Conservation (phyloP, 106 monocot genomes). For the Dendrobium huoshanense region DNA sequence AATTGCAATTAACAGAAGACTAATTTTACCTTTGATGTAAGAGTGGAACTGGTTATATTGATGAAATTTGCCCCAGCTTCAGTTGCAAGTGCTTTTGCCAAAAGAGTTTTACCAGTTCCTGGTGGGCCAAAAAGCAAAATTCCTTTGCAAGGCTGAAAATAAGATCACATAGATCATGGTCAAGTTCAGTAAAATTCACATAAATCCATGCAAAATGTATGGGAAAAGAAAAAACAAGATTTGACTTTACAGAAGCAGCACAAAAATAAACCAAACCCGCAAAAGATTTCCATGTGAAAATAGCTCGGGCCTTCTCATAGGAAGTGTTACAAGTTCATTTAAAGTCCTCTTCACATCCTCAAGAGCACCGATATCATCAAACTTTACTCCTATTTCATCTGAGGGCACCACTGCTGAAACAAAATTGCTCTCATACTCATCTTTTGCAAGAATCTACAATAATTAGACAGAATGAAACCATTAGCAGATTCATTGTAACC, state of each 20-base stretch:
- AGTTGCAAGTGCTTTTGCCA: no score
- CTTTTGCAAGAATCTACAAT: slow-evolving; percentile 80
- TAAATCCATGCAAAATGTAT: background rate
- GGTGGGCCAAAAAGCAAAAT: no score
- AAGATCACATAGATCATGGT: background rate
- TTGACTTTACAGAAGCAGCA: background rate
- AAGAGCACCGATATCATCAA: slow-evolving; percentile 49
- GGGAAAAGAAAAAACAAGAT: background rate
- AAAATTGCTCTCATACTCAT: slow-evolving; percentile 93
- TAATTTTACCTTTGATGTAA: slow-evolving; percentile 76
- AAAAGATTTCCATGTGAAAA: slow-evolving; percentile 92
- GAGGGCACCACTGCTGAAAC: slow-evolving; percentile 85
- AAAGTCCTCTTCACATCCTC: slow-evolving; percentile 87
- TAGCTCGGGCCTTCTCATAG: slow-evolving; percentile 95
- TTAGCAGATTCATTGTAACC: background rate
- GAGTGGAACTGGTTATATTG: slow-evolving; percentile 84
- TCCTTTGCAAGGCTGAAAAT: slow-evolving; percentile 74
- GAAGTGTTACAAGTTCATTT: slow-evolving; percentile 87
- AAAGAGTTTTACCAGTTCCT: no score
- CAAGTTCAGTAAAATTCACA: background rate
- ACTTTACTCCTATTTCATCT: slow-evolving; percentile 70
- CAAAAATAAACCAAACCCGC: slow-evolving; percentile 31
- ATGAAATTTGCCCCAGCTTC: slow-evolving; percentile 30
- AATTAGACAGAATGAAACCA: background rate
- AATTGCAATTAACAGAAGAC: background rate